Evolutionary conservation across 208 protist species (phyloP), one percentile per base, ranked within the genome.

Genomic region (Acanthamoeba lenticulata): DNA sequence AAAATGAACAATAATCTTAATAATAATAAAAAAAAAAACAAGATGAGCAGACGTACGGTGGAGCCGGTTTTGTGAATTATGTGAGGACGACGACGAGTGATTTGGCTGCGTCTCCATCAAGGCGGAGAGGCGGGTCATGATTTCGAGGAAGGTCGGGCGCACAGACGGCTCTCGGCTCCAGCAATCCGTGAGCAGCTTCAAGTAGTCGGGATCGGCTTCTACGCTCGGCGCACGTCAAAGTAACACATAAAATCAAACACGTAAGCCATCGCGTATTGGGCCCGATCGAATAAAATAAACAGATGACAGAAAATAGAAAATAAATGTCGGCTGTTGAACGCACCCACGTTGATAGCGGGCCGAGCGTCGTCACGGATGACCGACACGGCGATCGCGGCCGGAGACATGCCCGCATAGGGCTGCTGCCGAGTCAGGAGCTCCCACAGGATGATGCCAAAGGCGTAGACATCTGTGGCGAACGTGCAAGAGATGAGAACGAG

Each of bases 381-480:
- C 32, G 40, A 57, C 24, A 93, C 89, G 4, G 89, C 89, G 9
- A 93, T 47, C 6, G 89, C 89, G 2, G 89, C 65, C 3, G 89
- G 74, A 9, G n/a, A 55, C 9, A 65, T 4, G 1, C 57, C 57
- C 4, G 57, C 57, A n/a, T 65, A 65, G 4, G 57, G 57, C 11
- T 65, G 57, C 57, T 65, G 27, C 52, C 72, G 13, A 24, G 74
- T 85, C 21, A 45, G 89, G 5, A 83, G 17, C 40, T 93, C 89
- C 89, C 89, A 93, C 21, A 93, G 49, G 42, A 93, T 57, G 45
- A 93, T 93, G n/a, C 89, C 89, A 19, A 85, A 85, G 74, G 11
- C 32, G 44, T 85, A 85, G 7, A 85, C 32, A 29, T 85, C n/a
- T n/a, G n/a, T n/a, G n/a, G n/a, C n/a, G n/a, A n/a, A n/a, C n/a